These are phyloP conservation scores for Endoconidiophora polonica DNA, from an alignment of 2,329 filamentous ascomycete genomes.

Conservation along the genomic window DNA sequence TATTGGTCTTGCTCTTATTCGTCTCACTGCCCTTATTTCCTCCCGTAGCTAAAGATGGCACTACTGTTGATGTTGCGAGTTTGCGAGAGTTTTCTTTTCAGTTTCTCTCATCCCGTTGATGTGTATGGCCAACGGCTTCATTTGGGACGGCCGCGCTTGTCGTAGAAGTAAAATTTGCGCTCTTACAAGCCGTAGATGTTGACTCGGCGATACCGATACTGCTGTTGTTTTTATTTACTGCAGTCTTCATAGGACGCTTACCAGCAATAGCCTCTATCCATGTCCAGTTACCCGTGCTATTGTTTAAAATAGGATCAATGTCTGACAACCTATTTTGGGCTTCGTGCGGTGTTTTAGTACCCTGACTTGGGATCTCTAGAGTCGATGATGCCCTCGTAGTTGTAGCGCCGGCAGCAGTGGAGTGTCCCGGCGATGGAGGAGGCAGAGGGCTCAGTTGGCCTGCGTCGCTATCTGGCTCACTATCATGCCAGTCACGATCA, in stretches of 20 bases:
- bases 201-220: too few relatives aligned
- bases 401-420: not conserved
- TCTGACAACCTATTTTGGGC: not conserved
- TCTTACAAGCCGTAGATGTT: too few relatives aligned
- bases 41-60: too few relatives aligned
- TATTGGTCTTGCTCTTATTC: too few relatives aligned
- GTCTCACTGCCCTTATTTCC: too few relatives aligned
- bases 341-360: not conserved
- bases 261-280: constrained; percentile 40
- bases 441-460: constrained; percentile 13
- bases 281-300: constrained; percentile 23
- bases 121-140: too few relatives aligned
- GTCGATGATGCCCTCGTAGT: too few relatives aligned
- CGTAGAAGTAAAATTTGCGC: not conserved
- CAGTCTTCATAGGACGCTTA: constrained; percentile 17
- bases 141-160: too few relatives aligned
- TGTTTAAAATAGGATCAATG: not conserved
- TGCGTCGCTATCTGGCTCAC: constrained; percentile 27
- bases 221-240: not conserved
- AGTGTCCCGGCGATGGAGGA: not conserved
- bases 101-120: too few relatives aligned
- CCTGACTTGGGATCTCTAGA: constrained; percentile 1
- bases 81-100: too few relatives aligned
- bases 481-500: constrained; percentile 46
- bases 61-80: too few relatives aligned